Conservation (phyloP, 768 basidiomycete species). For the Gymnopilus dilepis region DNA sequence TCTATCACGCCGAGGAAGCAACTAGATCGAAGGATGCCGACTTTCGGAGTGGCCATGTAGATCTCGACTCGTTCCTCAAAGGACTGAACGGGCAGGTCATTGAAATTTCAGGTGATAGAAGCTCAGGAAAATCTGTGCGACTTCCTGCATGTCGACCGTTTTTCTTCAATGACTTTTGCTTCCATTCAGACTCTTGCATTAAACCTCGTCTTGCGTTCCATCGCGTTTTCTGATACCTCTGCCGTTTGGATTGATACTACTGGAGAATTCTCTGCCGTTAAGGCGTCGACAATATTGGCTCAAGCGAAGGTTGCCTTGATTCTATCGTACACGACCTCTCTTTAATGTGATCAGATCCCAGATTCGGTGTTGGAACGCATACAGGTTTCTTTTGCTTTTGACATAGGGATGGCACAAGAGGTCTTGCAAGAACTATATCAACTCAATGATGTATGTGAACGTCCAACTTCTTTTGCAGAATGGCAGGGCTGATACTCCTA, state of each 20-base stretch:
- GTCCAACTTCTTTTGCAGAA: background rate
- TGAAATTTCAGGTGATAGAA: slow-evolving; percentile 71
- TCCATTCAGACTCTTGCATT: slow-evolving; percentile 60
- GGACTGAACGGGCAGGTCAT: slow-evolving; percentile 60
- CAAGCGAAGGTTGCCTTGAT: slow-evolving; percentile 27
- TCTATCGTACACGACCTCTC: background rate
- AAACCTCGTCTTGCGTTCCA: slow-evolving; percentile 60
- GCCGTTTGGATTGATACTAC: slow-evolving; percentile 77
- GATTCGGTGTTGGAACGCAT: slow-evolving; percentile 55
- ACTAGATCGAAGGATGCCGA: slow-evolving; percentile 23
- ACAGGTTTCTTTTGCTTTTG: slow-evolving; percentile 61
- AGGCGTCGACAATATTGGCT: slow-evolving; percentile 44
- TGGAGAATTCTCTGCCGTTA: slow-evolving; percentile 66
- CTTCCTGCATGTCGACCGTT: background rate
- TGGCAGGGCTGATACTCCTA: background rate
- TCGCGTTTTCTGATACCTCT: slow-evolving; percentile 42
- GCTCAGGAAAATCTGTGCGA: slow-evolving; percentile 73
- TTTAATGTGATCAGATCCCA: slow-evolving; percentile 25
- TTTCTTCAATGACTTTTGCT: slow-evolving; percentile 1
- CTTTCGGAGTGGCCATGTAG: slow-evolving; percentile 45
- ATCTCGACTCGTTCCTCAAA: slow-evolving; percentile 57
- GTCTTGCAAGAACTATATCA: slow-evolving; percentile 51
- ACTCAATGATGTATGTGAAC: slow-evolving; percentile 26
- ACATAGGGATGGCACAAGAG: slow-evolving; percentile 57
- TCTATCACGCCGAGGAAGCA: slow-evolving; percentile 31